These are phyloP conservation scores for Pachyrhizus erosus DNA, from an alignment of 306 rosid genomes.

Conservation along the genomic window DNA sequence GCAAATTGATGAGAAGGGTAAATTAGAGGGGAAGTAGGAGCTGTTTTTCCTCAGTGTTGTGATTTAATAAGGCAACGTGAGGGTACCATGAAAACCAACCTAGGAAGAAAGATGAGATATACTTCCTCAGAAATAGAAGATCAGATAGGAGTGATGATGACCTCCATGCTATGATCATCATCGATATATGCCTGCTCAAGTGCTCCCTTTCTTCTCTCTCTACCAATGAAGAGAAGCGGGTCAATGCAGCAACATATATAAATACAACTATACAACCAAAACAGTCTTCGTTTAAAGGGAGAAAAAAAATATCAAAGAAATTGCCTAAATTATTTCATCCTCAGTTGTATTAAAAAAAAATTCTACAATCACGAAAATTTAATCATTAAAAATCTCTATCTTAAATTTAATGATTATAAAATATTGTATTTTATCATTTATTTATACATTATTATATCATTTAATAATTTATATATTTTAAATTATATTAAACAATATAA, in stretches of 20 bases:
- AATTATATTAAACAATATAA: not conserved
- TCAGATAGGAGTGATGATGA: conserved; percentile 73
- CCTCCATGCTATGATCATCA: conserved; percentile 59
- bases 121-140: conserved; percentile 68
- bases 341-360: conserved; percentile 23
- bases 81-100: conserved; percentile 59
- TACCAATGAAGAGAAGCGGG: conserved; percentile 45
- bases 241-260: conserved; percentile 70
- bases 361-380: not conserved
- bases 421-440: not conserved
- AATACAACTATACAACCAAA: conserved; percentile 61
- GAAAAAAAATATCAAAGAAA: conserved; percentile 21
- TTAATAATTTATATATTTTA: not conserved
- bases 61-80: conserved; percentile 55
- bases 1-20: conserved; percentile 6
- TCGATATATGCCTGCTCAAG: conserved; percentile 41
- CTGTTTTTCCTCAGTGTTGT: conserved; percentile 23
- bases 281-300: conserved; percentile 48
- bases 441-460: not conserved
- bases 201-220: conserved; percentile 35
- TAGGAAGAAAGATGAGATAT: conserved; percentile 63
- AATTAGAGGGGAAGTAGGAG: conserved; percentile 12
- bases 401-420: not conserved
- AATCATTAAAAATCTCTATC: not conserved
- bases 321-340: conserved; percentile 50